Conservation (phyloP, 1,139 yeast genomes). For the Pichia sp. region DNA sequence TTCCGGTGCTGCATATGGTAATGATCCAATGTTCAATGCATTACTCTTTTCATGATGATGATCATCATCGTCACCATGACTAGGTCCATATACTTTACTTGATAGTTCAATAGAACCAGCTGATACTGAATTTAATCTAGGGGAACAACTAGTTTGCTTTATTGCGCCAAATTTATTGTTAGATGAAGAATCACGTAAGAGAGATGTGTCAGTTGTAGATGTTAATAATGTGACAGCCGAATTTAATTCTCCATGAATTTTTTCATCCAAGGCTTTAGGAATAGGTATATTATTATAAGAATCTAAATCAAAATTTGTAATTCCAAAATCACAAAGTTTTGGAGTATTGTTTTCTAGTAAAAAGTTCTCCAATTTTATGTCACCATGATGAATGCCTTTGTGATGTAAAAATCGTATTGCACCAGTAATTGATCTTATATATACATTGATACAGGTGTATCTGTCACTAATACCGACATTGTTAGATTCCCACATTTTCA, state of each 20-base stretch:
- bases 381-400: conserved; percentile 76
- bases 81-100: not conserved
- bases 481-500: conserved; percentile 55
- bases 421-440: conserved; percentile 47
- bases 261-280: not conserved
- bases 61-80: not conserved
- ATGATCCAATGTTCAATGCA: conserved; percentile 63
- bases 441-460: conserved; percentile 30
- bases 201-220: not conserved
- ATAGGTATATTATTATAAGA: not conserved
- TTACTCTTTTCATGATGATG: conserved; percentile 28
- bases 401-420: conserved; percentile 71
- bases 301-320: conserved; percentile 35
- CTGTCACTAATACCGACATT: conserved; percentile 25
- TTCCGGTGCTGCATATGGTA: conserved; percentile 92
- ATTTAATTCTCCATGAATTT: not conserved
- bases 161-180: not conserved
- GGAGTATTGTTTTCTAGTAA: conserved; percentile 44
- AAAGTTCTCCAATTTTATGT: conserved; percentile 81
- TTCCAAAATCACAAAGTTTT: conserved; percentile 82
- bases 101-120: not conserved
- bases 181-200: not conserved
- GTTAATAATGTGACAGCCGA: not conserved
- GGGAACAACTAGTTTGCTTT: not conserved
- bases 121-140: not conserved